A percentile compares a stretch with the other conserved stretches of the same genome.
phyloP scores from a whole-genome alignment of 2,329 filamentous ascomycete genomes.

The Fusarium torulosum region DNA sequence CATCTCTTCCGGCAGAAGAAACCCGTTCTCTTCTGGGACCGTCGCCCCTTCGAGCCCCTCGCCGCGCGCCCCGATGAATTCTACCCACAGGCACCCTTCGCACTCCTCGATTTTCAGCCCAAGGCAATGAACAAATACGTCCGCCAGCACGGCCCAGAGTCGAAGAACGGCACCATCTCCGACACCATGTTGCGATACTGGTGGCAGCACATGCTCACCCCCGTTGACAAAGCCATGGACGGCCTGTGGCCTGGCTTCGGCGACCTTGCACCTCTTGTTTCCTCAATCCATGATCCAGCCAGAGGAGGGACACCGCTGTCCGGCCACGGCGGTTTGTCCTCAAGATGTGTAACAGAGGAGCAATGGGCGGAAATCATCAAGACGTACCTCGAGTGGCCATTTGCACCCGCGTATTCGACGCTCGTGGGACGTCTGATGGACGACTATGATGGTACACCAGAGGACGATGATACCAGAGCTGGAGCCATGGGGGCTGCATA shows the following conservation, averaged over 20 bases:
- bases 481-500: slow-evolving; percentile 22
- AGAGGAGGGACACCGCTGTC: slow-evolving; percentile 60
- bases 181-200: slow-evolving; percentile 60
- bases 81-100: slow-evolving; percentile 69
- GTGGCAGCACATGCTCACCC: slow-evolving; percentile 61
- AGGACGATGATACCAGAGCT: slow-evolving; percentile 46
- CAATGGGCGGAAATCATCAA: slow-evolving; percentile 71
- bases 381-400: slow-evolving; percentile 76
- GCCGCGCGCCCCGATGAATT: slow-evolving; percentile 70
- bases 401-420: slow-evolving; percentile 63
- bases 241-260: slow-evolving; percentile 70
- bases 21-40: slow-evolving; percentile 75
- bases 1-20: slow-evolving; percentile 63
- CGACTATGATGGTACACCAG: slow-evolving; percentile 40
- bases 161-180: slow-evolving; percentile 62
- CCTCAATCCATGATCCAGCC: slow-evolving; percentile 61
- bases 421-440: slow-evolving; percentile 60
- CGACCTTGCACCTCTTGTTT: slow-evolving; percentile 63
- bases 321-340: slow-evolving; percentile 57
- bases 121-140: slow-evolving; percentile 63
- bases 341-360: slow-evolving; percentile 62
- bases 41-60: slow-evolving; percentile 78
- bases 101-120: slow-evolving; percentile 77
- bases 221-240: slow-evolving; percentile 61
- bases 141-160: slow-evolving; percentile 59